Base-by-base conservation (phyloP, 2,329 filamentous ascomycete species). In the Penicillium glabrum region DNA sequence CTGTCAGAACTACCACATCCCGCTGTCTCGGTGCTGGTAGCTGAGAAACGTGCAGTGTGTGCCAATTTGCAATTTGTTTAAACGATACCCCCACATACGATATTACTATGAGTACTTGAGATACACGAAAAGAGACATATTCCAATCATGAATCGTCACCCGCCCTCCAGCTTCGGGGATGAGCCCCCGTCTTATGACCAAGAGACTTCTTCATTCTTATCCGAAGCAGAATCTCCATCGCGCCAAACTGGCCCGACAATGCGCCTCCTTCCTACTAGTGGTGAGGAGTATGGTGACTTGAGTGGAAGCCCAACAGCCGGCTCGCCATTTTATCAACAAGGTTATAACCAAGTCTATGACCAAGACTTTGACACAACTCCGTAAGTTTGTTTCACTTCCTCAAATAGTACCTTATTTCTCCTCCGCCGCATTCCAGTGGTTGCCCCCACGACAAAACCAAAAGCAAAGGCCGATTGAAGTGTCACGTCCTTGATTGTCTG, bases 201-300 rank as follows among this genome's bases (percentile, higher is more conserved):
- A 43, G 67, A 74, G 57, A 54, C 70, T 51, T 44, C 61, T 13
- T 69, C 70, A 13, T 67, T 67, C 49, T 56, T 73, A 54, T 66
- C 71, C 47, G 67, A 72, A 26, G 56, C 66, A 49, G 64, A 73
- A 37, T 70, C 71, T 27, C 66, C 69, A 35, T 24, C 63, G 31
- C 67, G 70, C 43, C 69, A 69, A 13, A 72, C 75, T 65, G 70
- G 71, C 24, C 67, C 74, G 9, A 78, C 79, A 0, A 77, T 80
- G 76, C 74, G 78, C 37, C 63, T 81, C 57, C 63, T 81, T 27
- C 77, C 78, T 6, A 74, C 74, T 10, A 72, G 67, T 31, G 66
- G 72, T 11, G 71, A 74, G 29, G 62, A 73, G 16, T 74, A 77
- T 27, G 67, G 69, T 31, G 69, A 73, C 41, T 31, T 69, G 56